A percentile compares a stretch with the other conserved stretches of the same genome.
These are phyloP conservation scores for Dactylorhiza incarnata DNA, from an alignment of 106 monocot species.

Conservation along the genomic window DNA sequence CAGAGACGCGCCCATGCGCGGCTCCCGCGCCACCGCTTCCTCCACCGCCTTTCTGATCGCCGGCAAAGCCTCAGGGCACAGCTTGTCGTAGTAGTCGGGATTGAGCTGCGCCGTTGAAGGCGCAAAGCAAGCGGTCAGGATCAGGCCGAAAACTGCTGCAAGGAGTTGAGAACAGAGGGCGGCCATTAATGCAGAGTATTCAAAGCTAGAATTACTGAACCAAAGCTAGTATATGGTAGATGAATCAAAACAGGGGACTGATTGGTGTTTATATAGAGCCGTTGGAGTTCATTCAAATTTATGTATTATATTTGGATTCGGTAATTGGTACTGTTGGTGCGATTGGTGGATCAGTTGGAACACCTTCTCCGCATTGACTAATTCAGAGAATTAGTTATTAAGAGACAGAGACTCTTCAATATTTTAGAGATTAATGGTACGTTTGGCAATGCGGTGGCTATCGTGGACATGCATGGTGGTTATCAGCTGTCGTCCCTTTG, in stretches of 20 bases:
- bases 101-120: conserved; percentile 3
- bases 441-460: too few relatives aligned
- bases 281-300: background rate
- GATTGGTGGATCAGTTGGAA: background rate
- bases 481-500: too few relatives aligned
- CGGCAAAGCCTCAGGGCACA: conserved; percentile 9
- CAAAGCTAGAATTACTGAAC: too few relatives aligned
- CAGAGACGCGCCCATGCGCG: conserved; percentile 13
- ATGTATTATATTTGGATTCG: background rate
- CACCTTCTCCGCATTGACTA: too few relatives aligned
- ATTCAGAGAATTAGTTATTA: too few relatives aligned
- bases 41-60: conserved; percentile 7
- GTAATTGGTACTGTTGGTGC: background rate
- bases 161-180: background rate
- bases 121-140: background rate
- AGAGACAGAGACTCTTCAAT: too few relatives aligned
- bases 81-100: conserved; percentile 1
- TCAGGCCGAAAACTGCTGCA: background rate
- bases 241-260: background rate
- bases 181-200: background rate
- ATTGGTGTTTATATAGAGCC: background rate
- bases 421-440: too few relatives aligned
- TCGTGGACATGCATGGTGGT: too few relatives aligned
- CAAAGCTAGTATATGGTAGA: too few relatives aligned
- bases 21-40: conserved; percentile 1